phyloP scores from a whole-genome alignment of 345 rosid genomes.

The Populus simonii region DNA sequence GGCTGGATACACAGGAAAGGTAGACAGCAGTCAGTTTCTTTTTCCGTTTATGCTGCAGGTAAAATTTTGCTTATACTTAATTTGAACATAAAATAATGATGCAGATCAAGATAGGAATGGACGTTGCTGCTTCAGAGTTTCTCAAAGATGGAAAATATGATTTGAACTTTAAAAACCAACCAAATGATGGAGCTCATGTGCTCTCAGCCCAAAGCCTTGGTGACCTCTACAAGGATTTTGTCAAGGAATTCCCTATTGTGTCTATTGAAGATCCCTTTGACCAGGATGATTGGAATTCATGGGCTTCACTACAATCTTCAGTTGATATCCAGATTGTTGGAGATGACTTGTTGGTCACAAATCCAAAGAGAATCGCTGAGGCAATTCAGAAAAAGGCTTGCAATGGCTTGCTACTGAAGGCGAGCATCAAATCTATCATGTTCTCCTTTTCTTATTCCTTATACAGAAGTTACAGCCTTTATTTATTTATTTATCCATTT shows the following conservation, averaged over 20 bases:
- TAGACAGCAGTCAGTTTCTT: slow-evolving; percentile 15
- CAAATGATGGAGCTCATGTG: slow-evolving; percentile 83
- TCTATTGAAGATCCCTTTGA: slow-evolving; percentile 98
- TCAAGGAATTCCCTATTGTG: slow-evolving; percentile 84
- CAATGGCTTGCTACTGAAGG: slow-evolving; percentile 91
- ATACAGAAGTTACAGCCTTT: background rate
- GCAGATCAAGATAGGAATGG: slow-evolving; percentile 99
- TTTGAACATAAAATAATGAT: slow-evolving; percentile 13
- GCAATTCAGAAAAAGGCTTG: slow-evolving; percentile 88
- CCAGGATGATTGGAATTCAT: slow-evolving; percentile 97
- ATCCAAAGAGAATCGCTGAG: slow-evolving; percentile 90
- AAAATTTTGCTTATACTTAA: background rate
- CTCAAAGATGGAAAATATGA: slow-evolving; percentile 84
- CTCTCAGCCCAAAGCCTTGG: slow-evolving; percentile 74
- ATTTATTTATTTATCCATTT: background rate
- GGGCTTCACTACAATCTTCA: slow-evolving; percentile 82
- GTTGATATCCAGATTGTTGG: slow-evolving; percentile 91
- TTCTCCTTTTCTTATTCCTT: background rate
- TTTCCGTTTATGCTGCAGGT: background rate
- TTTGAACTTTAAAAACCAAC: slow-evolving; percentile 92
- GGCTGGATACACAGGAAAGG: slow-evolving; percentile 96
- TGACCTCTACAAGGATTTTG: slow-evolving; percentile 77
- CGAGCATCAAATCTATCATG: slow-evolving; percentile 15
- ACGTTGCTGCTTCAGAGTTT: slow-evolving; percentile 97
- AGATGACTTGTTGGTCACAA: slow-evolving; percentile 95